A percentile compares a stretch with the other conserved stretches of the same genome.
Conservation (phyloP, 2,329 filamentous ascomycete species). For the Calonectria pauciramosa region DNA sequence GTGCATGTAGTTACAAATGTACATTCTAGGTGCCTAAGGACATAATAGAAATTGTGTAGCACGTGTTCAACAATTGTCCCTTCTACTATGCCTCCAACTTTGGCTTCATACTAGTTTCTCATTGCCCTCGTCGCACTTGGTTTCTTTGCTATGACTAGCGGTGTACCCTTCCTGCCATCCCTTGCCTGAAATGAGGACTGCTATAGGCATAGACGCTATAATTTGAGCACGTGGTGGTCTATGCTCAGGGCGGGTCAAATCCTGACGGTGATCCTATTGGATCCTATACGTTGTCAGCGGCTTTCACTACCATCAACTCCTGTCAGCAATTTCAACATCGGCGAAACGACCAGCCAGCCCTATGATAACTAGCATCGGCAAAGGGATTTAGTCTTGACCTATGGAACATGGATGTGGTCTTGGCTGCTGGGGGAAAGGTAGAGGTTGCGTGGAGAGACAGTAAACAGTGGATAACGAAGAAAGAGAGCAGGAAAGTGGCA, state of each 20-base stretch:
- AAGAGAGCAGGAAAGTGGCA: no score
- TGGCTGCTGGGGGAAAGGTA: neutral
- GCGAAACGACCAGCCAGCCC: neutral
- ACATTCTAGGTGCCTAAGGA: neutral
- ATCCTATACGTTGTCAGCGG: slow-evolving; percentile 5
- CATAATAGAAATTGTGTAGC: neutral
- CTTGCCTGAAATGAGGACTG: neutral
- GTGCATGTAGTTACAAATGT: neutral
- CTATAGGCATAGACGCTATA: neutral
- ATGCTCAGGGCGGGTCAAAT: neutral
- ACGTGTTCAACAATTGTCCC: neutral
- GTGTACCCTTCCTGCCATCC: neutral
- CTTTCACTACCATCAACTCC: neutral
- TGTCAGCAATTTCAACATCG: neutral
- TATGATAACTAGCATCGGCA: neutral
- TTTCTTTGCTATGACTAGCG: neutral
- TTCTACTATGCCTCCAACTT: neutral
- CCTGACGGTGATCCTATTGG: neutral
- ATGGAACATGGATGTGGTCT: neutral
- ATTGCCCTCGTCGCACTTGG: neutral
- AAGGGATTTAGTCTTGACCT: neutral
- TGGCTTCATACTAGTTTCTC: neutral
- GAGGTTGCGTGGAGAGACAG: neutral
- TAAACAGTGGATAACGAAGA: neutral
- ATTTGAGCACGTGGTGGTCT: neutral